Evolutionary conservation across 2,329 filamentous ascomycete genomes (phyloP).

Genomic region (Fusarium cicatricum): DNA sequence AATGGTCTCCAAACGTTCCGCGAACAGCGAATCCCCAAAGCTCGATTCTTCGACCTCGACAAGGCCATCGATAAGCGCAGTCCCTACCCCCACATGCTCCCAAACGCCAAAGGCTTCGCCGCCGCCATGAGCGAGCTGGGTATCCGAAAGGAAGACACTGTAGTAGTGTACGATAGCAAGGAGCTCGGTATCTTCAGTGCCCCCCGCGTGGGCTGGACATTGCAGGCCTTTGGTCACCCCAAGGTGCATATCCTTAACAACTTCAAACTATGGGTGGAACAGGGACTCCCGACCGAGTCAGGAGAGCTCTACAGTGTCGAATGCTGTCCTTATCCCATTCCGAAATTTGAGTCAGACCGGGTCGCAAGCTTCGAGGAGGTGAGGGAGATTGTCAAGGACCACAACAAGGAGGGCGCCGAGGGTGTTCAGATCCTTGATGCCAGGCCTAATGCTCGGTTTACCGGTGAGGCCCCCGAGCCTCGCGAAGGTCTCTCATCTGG

Average conservation of each 20-base stretch:
- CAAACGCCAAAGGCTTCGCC: slow-evolving; percentile 80
- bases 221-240: slow-evolving; percentile 87
- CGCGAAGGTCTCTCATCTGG: slow-evolving; percentile 86
- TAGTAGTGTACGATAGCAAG: slow-evolving; percentile 93
- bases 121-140: slow-evolving; percentile 89
- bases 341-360: slow-evolving; percentile 66
- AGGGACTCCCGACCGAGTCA: slow-evolving; percentile 83
- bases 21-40: slow-evolving; percentile 83
- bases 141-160: slow-evolving; percentile 84
- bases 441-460: slow-evolving; percentile 79
- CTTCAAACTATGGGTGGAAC: slow-evolving; percentile 90
- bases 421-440: slow-evolving; percentile 91
- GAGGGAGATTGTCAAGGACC: slow-evolving; percentile 76
- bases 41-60: slow-evolving; percentile 97
- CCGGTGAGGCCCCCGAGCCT: slow-evolving; percentile 85
- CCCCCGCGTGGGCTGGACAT: slow-evolving; percentile 92
- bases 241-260: slow-evolving; percentile 94
- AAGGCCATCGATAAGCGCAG: slow-evolving; percentile 86
- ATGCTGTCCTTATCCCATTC: slow-evolving; percentile 71
- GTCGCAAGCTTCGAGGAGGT: slow-evolving; percentile 87
- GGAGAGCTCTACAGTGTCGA: slow-evolving; percentile 75
- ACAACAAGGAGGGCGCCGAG: slow-evolving; percentile 83
- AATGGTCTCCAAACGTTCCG: slow-evolving; percentile 83
- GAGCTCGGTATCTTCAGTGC: slow-evolving; percentile 95
- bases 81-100: slow-evolving; percentile 97